Base-by-base conservation (phyloP, 2,329 filamentous ascomycete genomes). In the Botryotinia globosa region DNA sequence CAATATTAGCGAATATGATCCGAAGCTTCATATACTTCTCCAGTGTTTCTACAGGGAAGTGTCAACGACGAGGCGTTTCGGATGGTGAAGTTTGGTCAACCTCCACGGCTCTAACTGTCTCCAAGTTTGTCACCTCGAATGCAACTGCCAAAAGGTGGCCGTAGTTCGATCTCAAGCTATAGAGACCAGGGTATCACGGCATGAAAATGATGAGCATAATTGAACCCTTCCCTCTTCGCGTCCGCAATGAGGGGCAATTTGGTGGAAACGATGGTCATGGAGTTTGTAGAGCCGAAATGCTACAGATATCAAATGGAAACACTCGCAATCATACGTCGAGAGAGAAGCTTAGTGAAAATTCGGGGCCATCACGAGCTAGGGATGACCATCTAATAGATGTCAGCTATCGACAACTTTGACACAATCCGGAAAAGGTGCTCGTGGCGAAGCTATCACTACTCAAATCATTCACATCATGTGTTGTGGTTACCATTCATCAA, bases 1-100 rank as follows among this genome's bases (percentile, higher is more conserved):
- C 67, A 70, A n/a, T 58, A 63, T 71, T 65, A 71, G 69, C 59
- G 69, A 66, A 51, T 37, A 64, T 71, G 34, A 51, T 71, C 34
- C 58, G 44, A 71, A 71, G 48, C 63, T 65, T 65, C 63, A 45
- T 32, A 25, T 69, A 22, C 56, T 71, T 71, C 68, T 64, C 68
- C 42, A 71, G 58, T 71, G 7, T 70, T 63, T 70, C 29, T 64
- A 70, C 68, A 70, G 56, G 67, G 67, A 32, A 66, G 20, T 66
- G 16, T n/a, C 51, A 56, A 45, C 56, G 42, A 70, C 29, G 42
- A 70, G 42, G 42, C 56, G n/a, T 70, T 70, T 70, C 56, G 42
- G 37, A 45, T 39, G 51, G 42, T 37, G 67, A 44, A 45, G 61
- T 69, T 69, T 45, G n/a, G 51, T 20, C 54, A 48, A 48, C 65